These are phyloP conservation scores for Plectosphaerella plurivora DNA, from an alignment of 2,329 filamentous ascomycete species.

Conservation along the genomic window DNA sequence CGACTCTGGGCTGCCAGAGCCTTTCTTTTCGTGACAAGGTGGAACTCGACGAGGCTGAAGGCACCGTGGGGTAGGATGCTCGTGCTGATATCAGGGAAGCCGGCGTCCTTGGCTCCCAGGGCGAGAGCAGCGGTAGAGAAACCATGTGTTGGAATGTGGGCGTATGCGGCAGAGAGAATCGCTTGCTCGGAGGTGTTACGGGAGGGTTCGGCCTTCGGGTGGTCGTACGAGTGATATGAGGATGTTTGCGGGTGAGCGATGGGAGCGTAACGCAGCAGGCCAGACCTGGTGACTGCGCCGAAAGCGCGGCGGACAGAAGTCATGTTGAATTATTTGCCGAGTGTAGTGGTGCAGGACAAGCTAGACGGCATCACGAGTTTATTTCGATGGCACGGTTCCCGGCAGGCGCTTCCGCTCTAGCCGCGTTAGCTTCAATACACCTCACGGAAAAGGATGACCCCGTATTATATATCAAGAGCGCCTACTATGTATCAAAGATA, in stretches of 20 bases:
- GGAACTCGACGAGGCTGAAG: constrained; percentile 77
- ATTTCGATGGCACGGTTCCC: too few species aligned
- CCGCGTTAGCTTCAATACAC: too few species aligned
- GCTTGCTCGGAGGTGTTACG: constrained; percentile 66
- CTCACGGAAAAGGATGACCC: too few species aligned
- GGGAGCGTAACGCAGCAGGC: too few species aligned
- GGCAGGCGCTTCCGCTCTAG: too few species aligned
- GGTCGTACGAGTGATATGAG: constrained; percentile 70
- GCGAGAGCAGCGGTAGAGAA: constrained; percentile 73
- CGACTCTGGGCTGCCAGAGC: constrained; percentile 43
- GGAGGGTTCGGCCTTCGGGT: constrained; percentile 51
- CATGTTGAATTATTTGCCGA: not conserved
- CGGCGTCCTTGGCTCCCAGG: constrained; percentile 75
- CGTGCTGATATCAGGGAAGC: constrained; percentile 81
- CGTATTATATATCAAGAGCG: too few species aligned
- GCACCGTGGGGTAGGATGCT: constrained; percentile 76
- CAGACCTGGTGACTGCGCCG: too few species aligned
- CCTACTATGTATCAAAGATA: too few species aligned
- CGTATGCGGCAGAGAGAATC: constrained; percentile 78
- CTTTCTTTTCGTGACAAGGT: constrained; percentile 64
- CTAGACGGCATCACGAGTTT: too few species aligned
- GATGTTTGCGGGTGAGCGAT: not conserved
- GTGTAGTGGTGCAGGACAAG: too few species aligned
- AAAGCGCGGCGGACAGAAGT: not conserved
- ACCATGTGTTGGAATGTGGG: constrained; percentile 74